Conservation (phyloP, 1,284 basidiomycete species). For the Kwoniella shivajii region DNA sequence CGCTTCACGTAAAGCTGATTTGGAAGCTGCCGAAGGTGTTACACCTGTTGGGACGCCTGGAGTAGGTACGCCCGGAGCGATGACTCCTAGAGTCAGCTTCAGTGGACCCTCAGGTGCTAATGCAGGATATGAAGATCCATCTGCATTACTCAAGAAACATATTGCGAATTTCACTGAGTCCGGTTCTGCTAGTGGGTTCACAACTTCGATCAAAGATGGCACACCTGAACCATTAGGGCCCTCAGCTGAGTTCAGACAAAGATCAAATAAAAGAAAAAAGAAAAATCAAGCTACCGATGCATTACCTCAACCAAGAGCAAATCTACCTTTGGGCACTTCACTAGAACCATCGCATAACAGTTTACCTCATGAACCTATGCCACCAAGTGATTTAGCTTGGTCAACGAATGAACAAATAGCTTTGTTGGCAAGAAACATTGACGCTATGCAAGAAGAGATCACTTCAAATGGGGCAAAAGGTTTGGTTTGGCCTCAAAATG, state of each 20-base stretch:
- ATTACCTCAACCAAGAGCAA: slow-evolving; percentile 34
- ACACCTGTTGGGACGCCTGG: slow-evolving; percentile 48
- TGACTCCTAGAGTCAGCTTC: slow-evolving; percentile 27
- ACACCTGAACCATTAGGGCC: slow-evolving; percentile 9
- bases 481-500: slow-evolving; percentile 82
- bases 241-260: slow-evolving; percentile 11
- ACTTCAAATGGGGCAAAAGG: slow-evolving; percentile 63
- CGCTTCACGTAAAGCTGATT: slow-evolving; percentile 24
- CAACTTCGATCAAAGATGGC: slow-evolving; percentile 11
- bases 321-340: slow-evolving; percentile 49
- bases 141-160: slow-evolving; percentile 10
- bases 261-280: slow-evolving; percentile 7
- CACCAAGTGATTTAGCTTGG: slow-evolving; percentile 64
- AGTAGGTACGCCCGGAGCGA: slow-evolving; percentile 60
- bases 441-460: slow-evolving; percentile 76
- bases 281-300: slow-evolving; percentile 33
- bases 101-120: not conserved
- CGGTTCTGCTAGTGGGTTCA: not conserved
- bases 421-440: slow-evolving; percentile 72
- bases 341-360: slow-evolving; percentile 47
- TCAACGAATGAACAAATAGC: slow-evolving; percentile 73
- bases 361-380: slow-evolving; percentile 49
- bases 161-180: slow-evolving; percentile 9
- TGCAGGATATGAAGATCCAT: slow-evolving; percentile 17
- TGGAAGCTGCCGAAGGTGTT: slow-evolving; percentile 42